phyloP scores from a whole-genome alignment of 768 basidiomycete species.

The Pleurotus pulmonarius region DNA sequence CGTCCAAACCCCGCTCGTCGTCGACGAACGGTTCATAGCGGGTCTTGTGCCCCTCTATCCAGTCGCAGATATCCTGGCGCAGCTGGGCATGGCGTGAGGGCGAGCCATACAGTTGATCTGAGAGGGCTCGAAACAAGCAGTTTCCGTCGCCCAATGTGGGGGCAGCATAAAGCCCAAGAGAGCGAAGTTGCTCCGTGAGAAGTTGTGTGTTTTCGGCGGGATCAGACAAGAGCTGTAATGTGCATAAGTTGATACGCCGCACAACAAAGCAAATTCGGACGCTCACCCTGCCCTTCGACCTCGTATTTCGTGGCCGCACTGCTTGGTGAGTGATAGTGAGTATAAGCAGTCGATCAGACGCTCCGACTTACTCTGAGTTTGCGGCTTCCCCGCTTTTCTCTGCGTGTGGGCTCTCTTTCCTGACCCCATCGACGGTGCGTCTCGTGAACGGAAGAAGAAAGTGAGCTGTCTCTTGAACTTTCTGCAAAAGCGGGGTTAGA shows the following conservation, averaged over 20 bases:
- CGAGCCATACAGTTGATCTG: slow-evolving; percentile 83
- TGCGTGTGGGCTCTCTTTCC: slow-evolving; percentile 13
- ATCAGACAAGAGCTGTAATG: slow-evolving; percentile 43
- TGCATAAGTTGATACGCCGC: slow-evolving; percentile 6
- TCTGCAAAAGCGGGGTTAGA: slow-evolving; percentile 4
- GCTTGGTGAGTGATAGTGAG: background rate
- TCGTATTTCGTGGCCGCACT: slow-evolving; percentile 57
- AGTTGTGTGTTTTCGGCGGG: slow-evolving; percentile 61
- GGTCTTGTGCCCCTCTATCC: slow-evolving; percentile 64
- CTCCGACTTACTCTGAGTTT: slow-evolving; percentile 15
- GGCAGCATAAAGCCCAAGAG: slow-evolving; percentile 83
- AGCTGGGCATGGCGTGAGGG: slow-evolving; percentile 66
- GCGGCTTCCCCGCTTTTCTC: slow-evolving; percentile 13
- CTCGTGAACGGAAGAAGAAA: background rate
- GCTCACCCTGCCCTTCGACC: slow-evolving; percentile 56
- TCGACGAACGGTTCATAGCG: slow-evolving; percentile 89
- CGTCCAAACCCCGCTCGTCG: slow-evolving; percentile 69
- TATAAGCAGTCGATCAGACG: slow-evolving; percentile 16
- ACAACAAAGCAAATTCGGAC: background rate
- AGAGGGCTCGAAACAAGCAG: slow-evolving; percentile 88
- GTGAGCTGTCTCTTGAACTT: background rate
- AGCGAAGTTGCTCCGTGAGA: slow-evolving; percentile 69
- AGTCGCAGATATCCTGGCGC: slow-evolving; percentile 76
- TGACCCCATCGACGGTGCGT: slow-evolving; percentile 12
- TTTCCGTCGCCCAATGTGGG: slow-evolving; percentile 88